A percentile compares a stretch with the other conserved stretches of the same genome.
These are phyloP conservation scores for Microbotryomycetes sp. DNA, from an alignment of 1,284 basidiomycete species.

Conservation along the genomic window DNA sequence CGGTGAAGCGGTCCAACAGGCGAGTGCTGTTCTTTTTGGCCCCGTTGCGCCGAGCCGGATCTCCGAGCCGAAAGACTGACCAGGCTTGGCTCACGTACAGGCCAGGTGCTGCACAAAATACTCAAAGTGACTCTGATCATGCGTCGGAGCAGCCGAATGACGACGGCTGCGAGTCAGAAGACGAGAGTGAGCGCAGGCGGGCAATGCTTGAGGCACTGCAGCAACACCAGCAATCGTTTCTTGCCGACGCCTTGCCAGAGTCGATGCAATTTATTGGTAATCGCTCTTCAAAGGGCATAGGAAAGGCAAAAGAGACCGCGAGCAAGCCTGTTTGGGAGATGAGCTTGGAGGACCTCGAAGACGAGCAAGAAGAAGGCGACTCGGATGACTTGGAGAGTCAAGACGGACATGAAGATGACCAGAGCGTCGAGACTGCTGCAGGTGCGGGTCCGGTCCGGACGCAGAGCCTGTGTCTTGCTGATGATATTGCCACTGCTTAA, in stretches of 20 bases:
- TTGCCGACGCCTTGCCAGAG: neutral
- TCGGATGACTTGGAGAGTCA: slow-evolving; percentile 1
- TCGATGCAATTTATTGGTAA: slow-evolving; percentile 1
- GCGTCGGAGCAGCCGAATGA: neutral
- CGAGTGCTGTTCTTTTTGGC: too few species aligned
- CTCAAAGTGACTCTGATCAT: too few species aligned
- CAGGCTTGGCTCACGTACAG: too few species aligned
- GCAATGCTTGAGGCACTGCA: slow-evolving; percentile 17
- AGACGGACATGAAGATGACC: neutral
- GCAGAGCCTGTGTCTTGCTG: too few species aligned
- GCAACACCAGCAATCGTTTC: slow-evolving; percentile 12
- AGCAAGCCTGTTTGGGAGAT: slow-evolving; percentile 28
- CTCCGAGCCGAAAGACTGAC: too few species aligned
- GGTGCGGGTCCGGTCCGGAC: too few species aligned
- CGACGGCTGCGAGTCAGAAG: neutral
- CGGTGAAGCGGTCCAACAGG: too few species aligned
- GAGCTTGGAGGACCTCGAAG: slow-evolving; percentile 21
- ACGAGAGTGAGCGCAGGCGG: neutral
- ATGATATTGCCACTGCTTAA: neutral
- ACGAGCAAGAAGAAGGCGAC: slow-evolving; percentile 5
- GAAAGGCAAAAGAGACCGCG: neutral
- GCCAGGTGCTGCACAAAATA: too few species aligned
- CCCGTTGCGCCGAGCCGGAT: too few species aligned
- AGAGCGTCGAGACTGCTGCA: too few species aligned
- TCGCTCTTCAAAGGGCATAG: neutral